Conservation (phyloP, 768 basidiomycete species). For the Boletus coccyginus region DNA sequence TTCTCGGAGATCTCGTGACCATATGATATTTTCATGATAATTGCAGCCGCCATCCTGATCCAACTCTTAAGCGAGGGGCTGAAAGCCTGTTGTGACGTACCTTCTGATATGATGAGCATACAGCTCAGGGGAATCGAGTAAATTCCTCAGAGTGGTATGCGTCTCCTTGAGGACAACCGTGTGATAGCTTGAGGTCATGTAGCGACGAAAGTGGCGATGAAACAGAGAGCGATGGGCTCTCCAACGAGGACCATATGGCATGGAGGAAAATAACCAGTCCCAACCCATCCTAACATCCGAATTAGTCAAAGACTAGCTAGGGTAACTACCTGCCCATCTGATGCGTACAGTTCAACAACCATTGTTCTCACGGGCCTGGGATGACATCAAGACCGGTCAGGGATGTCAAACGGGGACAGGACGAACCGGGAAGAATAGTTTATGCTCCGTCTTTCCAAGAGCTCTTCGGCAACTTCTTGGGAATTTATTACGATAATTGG, state of each 20-base stretch:
- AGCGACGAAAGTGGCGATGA: constrained; percentile 36
- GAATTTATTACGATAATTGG: constrained; percentile 48
- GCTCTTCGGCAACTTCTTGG: constrained; percentile 37
- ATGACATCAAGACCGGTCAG: not conserved
- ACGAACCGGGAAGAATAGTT: constrained; percentile 41
- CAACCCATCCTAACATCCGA: constrained; percentile 40
- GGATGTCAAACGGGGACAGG: not conserved
- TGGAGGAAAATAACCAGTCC: constrained; percentile 45
- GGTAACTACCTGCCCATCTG: not conserved
- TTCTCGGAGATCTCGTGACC: constrained; percentile 36
- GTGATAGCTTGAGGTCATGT: constrained; percentile 25
- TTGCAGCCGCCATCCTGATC: constrained; percentile 35
- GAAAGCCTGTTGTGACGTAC: constrained; percentile 8
- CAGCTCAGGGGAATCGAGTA: constrained; percentile 36
- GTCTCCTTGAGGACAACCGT: constrained; percentile 33
- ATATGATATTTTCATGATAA: constrained; percentile 42
- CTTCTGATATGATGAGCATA: constrained; percentile 39
- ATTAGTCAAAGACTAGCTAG: not conserved
- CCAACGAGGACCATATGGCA: constrained; percentile 38
- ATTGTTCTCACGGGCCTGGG: constrained; percentile 40
- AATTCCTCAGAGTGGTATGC: constrained; percentile 36
- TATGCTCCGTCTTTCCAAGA: constrained; percentile 44
- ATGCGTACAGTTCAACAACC: constrained; percentile 42
- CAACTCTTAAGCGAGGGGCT: not conserved
- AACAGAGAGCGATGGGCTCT: constrained; percentile 38